Conservation (phyloP, 306 rosid species). For the Sindora glabra region DNA sequence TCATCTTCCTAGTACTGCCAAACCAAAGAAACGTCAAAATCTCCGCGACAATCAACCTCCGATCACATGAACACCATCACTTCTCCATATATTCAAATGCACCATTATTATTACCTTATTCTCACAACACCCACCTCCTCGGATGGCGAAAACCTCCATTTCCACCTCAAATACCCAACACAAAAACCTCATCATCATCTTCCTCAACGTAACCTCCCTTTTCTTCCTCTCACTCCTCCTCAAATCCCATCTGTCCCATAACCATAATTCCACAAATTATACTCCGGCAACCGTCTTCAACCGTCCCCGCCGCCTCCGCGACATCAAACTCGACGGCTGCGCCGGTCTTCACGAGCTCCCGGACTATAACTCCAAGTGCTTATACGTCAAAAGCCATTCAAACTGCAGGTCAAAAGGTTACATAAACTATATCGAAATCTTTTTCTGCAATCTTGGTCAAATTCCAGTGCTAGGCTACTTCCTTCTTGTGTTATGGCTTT, state of each 20-base stretch:
- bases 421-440: conserved; percentile 60
- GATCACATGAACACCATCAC: background rate
- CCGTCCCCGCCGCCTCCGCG: conserved; percentile 4
- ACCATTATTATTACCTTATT: no score
- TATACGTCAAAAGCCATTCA: conserved; percentile 26
- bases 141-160: conserved; percentile 26
- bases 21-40: background rate
- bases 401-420: conserved; percentile 57
- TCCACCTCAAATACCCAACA: background rate
- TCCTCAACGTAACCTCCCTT: conserved; percentile 40
- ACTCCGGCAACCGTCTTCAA: conserved; percentile 2
- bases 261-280: conserved; percentile 2
- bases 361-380: conserved; percentile 41
- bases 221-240: conserved; percentile 27
- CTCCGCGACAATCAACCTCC: background rate
- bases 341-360: conserved; percentile 23
- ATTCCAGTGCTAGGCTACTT: conserved; percentile 35
- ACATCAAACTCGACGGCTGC: conserved; percentile 30
- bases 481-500: conserved; percentile 50
- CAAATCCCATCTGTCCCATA: background rate
- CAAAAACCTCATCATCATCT: conserved; percentile 21
- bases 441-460: conserved; percentile 48
- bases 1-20: background rate
- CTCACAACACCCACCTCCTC: no score
- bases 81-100: background rate